Evolutionary conservation across 2,329 filamentous ascomycete genomes (phyloP), one percentile per base, ranked within the genome.

Genomic region (Coniochaeta hoffmannii): DNA sequence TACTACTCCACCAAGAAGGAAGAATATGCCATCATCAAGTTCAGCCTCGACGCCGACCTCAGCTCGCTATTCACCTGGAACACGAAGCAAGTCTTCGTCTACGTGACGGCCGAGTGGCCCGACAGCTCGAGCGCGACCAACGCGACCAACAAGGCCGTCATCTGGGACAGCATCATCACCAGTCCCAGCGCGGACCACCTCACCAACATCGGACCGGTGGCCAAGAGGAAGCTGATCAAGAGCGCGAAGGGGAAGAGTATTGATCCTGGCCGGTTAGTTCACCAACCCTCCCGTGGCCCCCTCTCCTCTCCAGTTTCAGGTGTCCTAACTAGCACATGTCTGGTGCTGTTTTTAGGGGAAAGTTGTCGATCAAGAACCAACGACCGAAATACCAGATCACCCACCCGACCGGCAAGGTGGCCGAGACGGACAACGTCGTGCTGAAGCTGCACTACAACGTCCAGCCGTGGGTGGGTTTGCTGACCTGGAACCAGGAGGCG

Each of bases 1-100:
- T 97, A 97, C 80, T 96, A 97, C 78, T 89, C 86, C 62, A 78
- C 82, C 53, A 95, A 94, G 72, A 90, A 89, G 72, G 92, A 97
- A 73, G 94, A 99, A 74, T 97, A 97, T 71, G 94, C 93, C 63
- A 85, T 94, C 69, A 87, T 99, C 68, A 88, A 87, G 69, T 99
- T 99, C 79, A 89, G 92, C 66, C 81, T 99, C 57, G 88, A 96
- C 66, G 88, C 92, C 54, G 93, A 99, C 74, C 82, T 99, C 58
- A 88, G 85, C 58, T 87, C 87, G 44, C 89, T 99, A 64, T 97
- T 97, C 81, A 96, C 89, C 68, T 99, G 93, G 94, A 99, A 99
- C 79, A 99, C 95, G 19, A 99, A 99, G 73, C 90, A 97, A 74
- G 76, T 99, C 66, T 99, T 97, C 74, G 86, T 97, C 70, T 99